Conservation (phyloP, 345 rosid species). For the Syzygium aqueum region DNA sequence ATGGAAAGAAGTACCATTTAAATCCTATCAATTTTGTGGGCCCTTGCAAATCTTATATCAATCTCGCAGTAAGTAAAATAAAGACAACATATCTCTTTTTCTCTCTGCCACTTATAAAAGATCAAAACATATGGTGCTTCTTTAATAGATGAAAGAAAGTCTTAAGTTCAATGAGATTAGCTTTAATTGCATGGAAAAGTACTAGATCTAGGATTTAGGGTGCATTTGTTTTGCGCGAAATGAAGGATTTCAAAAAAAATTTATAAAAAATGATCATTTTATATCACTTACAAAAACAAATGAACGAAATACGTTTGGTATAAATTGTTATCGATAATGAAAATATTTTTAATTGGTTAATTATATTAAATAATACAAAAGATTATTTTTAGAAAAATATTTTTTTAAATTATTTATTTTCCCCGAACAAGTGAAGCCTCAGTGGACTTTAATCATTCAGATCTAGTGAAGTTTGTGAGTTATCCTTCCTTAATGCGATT, state of each 20-base stretch:
- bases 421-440: background rate
- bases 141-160: background rate
- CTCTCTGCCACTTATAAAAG: background rate
- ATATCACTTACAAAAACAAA: too few relatives aligned
- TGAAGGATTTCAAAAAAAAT: too few relatives aligned
- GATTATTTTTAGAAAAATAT: too few relatives aligned
- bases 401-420: too few relatives aligned
- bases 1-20: background rate
- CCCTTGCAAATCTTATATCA: background rate
- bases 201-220: too few relatives aligned
- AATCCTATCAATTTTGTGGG: background rate
- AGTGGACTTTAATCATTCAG: background rate
- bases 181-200: background rate
- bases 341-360: too few relatives aligned
- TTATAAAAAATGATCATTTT: too few relatives aligned
- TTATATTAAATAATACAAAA: too few relatives aligned
- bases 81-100: background rate
- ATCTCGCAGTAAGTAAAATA: background rate
- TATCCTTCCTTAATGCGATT: background rate
- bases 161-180: background rate
- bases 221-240: too few relatives aligned
- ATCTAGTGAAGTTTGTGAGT: background rate
- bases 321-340: too few relatives aligned
- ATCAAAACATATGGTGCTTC: background rate
- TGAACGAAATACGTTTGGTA: too few relatives aligned